Percentiles rank a stretch among this genome's conserved stretches.
Evolutionary conservation across 78 protist species (phyloP).

Genomic region (Capsaspora owczarzaki): DNA sequence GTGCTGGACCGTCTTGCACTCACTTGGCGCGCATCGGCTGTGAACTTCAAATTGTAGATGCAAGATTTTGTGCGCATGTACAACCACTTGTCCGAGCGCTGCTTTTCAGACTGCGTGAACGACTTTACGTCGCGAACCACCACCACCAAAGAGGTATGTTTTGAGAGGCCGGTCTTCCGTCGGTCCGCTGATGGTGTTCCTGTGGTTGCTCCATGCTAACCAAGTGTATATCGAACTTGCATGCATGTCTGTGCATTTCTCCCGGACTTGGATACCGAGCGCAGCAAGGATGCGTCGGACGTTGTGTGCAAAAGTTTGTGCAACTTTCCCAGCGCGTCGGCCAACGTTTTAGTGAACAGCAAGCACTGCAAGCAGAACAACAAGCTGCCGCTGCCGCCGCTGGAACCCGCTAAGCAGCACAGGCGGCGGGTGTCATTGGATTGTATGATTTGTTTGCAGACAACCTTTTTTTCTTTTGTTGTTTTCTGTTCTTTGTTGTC

Average conservation of each 20-base stretch:
- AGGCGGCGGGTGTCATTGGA: too few species aligned
- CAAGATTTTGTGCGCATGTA: conserved; percentile 2
- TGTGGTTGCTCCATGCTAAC: background rate
- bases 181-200: background rate
- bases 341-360: conserved; percentile 14
- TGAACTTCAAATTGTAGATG: conserved; percentile 14
- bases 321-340: conserved; percentile 18
- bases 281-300: conserved; percentile 7
- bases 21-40: background rate
- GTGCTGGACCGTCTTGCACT: too few species aligned
- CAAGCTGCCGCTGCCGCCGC: too few species aligned
- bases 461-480: too few species aligned
- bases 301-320: conserved; percentile 21
- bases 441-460: too few species aligned
- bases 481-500: too few species aligned
- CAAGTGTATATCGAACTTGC: background rate
- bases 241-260: background rate
- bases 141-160: conserved; percentile 12
- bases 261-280: background rate
- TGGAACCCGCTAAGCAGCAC: too few species aligned
- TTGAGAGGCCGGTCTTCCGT: background rate
- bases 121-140: conserved; percentile 7
- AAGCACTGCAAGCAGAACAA: background rate
- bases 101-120: conserved; percentile 24
- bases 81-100: conserved; percentile 8